phyloP scores from a whole-genome alignment of 2,329 filamentous ascomycete genomes.

The Podosphaera xanthii region DNA sequence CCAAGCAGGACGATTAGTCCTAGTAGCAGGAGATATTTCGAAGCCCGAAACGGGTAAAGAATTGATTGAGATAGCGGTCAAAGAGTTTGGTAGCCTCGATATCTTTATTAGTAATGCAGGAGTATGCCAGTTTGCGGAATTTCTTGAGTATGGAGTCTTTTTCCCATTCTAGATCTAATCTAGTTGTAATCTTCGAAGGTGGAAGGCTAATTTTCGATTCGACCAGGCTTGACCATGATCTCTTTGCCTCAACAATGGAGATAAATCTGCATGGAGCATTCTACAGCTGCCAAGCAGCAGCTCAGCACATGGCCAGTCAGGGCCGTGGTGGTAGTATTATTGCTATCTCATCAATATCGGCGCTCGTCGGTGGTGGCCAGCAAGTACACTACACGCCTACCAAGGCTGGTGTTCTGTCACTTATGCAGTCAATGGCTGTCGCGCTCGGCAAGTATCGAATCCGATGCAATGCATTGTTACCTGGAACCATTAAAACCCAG shows the following conservation, averaged over 20 bases:
- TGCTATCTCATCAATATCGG: constrained; percentile 48
- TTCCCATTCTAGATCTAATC: not conserved
- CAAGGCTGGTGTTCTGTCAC: constrained; percentile 56
- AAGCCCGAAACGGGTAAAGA: constrained; percentile 45
- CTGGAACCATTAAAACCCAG: constrained; percentile 65
- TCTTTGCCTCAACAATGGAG: constrained; percentile 47
- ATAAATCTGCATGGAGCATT: constrained; percentile 82
- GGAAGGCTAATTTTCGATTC: not conserved
- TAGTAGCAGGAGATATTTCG: constrained; percentile 56
- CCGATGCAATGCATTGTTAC: constrained; percentile 62
- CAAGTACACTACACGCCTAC: constrained; percentile 79
- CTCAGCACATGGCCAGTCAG: constrained; percentile 53
- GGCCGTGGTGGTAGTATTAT: constrained; percentile 57
- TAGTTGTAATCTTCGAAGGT: not conserved
- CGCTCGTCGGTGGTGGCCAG: constrained; percentile 52
- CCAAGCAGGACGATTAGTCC: constrained; percentile 32
- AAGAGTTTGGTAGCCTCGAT: constrained; percentile 38
- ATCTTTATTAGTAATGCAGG: constrained; percentile 78
- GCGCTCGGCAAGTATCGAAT: constrained; percentile 56
- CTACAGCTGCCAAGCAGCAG: constrained; percentile 66
- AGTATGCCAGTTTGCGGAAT: constrained; percentile 71
- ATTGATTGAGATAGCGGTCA: constrained; percentile 43
- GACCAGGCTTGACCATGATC: constrained; percentile 36
- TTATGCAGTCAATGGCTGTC: constrained; percentile 68
- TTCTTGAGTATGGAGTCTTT: constrained; percentile 33